Percentiles rank a stretch among this genome's conserved stretches.
Conservation (phyloP, 2,329 filamentous ascomycete genomes). For the Beauveria rudraprayagi region DNA sequence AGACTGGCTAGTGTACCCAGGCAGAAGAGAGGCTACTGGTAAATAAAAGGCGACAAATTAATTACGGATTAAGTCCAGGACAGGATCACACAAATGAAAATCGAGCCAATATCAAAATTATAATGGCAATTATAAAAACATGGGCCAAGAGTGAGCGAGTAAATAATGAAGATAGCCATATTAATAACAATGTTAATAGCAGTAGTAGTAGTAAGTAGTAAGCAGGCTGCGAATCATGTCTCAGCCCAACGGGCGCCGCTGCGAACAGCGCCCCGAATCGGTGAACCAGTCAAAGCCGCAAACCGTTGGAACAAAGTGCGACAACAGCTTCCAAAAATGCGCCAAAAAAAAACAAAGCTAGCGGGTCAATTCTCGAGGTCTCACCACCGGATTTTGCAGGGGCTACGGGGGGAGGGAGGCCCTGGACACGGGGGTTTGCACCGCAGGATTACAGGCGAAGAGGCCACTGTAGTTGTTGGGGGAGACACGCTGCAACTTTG, state of each 20-base stretch:
- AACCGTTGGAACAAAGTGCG: no score
- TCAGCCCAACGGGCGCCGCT: slow-evolving; percentile 3
- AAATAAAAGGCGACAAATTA: not conserved
- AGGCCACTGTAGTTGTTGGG: not conserved
- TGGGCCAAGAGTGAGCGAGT: not conserved
- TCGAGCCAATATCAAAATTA: not conserved
- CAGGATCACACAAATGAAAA: not conserved
- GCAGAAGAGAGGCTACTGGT: not conserved
- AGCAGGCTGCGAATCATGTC: not conserved
- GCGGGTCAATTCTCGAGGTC: not conserved
- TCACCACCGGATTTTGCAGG: not conserved
- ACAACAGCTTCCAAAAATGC: not conserved
- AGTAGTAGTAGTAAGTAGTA: not conserved
- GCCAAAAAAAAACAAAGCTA: not conserved
- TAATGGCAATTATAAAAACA: not conserved
- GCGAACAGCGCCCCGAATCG: not conserved
- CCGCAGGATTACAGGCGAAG: not conserved
- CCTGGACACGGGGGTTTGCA: not conserved
- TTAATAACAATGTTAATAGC: not conserved
- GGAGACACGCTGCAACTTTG: not conserved
- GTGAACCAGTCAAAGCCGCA: not conserved
- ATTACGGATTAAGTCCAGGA: not conserved
- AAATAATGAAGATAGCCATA: not conserved
- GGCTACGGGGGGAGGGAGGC: not conserved
- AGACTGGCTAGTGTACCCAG: slow-evolving; percentile 2